Percentiles rank a stretch among this genome's conserved stretches.
These are phyloP conservation scores for Macrophomina phaseolina DNA, from an alignment of 2,329 filamentous ascomycete species.

Conservation along the genomic window DNA sequence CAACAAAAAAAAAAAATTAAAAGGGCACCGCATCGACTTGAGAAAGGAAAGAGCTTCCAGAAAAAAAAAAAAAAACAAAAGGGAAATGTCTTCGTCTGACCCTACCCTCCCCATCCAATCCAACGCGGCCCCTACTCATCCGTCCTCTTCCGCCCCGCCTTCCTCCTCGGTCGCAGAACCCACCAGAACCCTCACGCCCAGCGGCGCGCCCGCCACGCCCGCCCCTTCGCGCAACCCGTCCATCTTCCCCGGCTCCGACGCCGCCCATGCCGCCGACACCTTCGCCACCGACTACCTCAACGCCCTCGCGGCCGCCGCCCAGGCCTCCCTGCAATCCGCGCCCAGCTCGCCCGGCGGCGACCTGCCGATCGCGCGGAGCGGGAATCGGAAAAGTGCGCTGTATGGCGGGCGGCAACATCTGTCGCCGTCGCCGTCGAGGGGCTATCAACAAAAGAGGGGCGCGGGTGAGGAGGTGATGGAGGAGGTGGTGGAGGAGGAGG, in stretches of 20 bases:
- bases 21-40: too few relatives aligned
- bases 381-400: background rate
- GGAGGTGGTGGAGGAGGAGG: background rate
- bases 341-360: slow-evolving; percentile 2
- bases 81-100: background rate
- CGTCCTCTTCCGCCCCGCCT: background rate
- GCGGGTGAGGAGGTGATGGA: background rate
- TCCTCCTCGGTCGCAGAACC: background rate
- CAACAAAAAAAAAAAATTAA: too few relatives aligned
- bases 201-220: slow-evolving; percentile 5
- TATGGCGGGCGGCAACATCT: background rate
- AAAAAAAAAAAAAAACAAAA: too few relatives aligned
- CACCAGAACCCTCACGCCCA: background rate
- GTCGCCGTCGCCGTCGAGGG: background rate
- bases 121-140: background rate
- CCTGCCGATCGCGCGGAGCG: slow-evolving; percentile 13
- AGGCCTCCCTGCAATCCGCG: slow-evolving; percentile 17
- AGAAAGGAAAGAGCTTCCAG: too few relatives aligned
- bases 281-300: slow-evolving; percentile 11
- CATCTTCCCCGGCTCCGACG: slow-evolving; percentile 5
- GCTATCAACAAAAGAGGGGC: background rate
- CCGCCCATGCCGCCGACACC: background rate
- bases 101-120: background rate
- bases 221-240: slow-evolving; percentile 13
- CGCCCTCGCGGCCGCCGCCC: slow-evolving; percentile 23